Evolutionary conservation across 768 basidiomycete species (phyloP).

Genomic region (Calocybe indica): DNA sequence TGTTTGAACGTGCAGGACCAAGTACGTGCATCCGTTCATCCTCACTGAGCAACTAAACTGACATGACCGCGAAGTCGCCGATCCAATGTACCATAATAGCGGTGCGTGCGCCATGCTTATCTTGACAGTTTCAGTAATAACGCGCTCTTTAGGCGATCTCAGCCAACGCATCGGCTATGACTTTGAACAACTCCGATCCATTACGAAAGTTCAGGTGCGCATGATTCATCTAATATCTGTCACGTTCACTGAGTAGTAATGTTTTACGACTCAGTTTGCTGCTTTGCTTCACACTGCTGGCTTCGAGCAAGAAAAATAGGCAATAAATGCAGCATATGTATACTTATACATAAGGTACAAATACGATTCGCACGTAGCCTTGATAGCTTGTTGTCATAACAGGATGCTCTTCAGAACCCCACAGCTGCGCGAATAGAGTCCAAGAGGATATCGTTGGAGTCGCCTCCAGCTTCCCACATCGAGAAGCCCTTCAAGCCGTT

Average conservation of each 20-base stretch:
- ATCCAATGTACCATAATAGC: conserved; percentile 88
- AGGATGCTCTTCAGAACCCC: conserved; percentile 13
- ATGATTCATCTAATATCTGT: not conserved
- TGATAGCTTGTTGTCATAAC: not conserved
- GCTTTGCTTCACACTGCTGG: conserved; percentile 67
- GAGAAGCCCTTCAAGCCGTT: conserved; percentile 54
- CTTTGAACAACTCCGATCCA: conserved; percentile 72
- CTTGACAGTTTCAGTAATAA: not conserved
- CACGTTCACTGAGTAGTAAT: not conserved
- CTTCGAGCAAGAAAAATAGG: conserved; percentile 31
- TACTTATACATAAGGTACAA: not conserved
- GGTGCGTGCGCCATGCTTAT: conserved; percentile 31
- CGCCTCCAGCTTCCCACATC: conserved; percentile 72
- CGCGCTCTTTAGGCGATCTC: conserved; percentile 51
- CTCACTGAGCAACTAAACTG: not conserved
- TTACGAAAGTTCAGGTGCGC: conserved; percentile 82
- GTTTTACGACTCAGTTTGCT: conserved; percentile 46
- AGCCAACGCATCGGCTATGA: conserved; percentile 79
- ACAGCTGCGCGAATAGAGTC: conserved; percentile 31
- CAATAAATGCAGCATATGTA: not conserved
- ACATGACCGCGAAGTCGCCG: conserved; percentile 47
- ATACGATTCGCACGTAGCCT: not conserved
- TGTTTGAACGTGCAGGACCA: conserved; percentile 83
- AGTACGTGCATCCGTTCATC: conserved; percentile 30
- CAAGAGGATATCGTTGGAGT: conserved; percentile 41